A percentile compares a stretch with the other conserved stretches of the same genome.
These are phyloP conservation scores for Colletotrichum tanaceti DNA, from an alignment of 2,329 filamentous ascomycete genomes.

Conservation along the genomic window DNA sequence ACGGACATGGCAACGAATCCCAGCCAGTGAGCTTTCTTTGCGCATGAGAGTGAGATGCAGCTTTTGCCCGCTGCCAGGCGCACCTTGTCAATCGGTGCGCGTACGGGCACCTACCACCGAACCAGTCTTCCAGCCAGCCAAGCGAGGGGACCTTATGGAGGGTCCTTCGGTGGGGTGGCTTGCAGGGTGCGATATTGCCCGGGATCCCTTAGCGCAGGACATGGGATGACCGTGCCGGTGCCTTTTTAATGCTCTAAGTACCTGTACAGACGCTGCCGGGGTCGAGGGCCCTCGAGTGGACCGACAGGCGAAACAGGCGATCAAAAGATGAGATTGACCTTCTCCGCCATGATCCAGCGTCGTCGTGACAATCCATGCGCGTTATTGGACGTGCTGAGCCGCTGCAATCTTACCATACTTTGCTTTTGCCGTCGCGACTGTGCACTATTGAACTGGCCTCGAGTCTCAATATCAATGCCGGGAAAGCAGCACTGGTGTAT, in stretches of 20 bases:
- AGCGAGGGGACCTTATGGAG: constrained; percentile 7
- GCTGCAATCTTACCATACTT: constrained; percentile 37
- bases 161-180: constrained; percentile 20
- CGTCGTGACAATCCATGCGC: constrained; percentile 36
- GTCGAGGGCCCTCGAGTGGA: constrained; percentile 30
- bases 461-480: constrained; percentile 2
- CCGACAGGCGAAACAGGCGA: constrained; percentile 35
- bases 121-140: no score
- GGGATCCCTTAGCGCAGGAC: constrained; percentile 32
- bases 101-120: no score
- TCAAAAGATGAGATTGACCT: constrained; percentile 38
- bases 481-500: background rate
- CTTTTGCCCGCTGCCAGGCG: constrained; percentile 13
- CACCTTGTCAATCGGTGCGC: background rate
- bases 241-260: background rate
- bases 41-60: constrained; percentile 10
- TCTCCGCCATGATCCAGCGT: constrained; percentile 38
- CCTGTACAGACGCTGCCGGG: background rate
- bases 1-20: constrained; percentile 28
- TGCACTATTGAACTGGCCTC: constrained; percentile 33
- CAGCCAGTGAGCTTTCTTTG: constrained; percentile 24
- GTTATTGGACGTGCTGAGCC: constrained; percentile 21
- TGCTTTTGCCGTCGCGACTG: constrained; percentile 31
- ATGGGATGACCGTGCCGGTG: constrained; percentile 31
- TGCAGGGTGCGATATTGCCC: constrained; percentile 8